Evolutionary conservation across 257 asterid genomes (phyloP).

Genomic region (Solanum infundibuliforme): DNA sequence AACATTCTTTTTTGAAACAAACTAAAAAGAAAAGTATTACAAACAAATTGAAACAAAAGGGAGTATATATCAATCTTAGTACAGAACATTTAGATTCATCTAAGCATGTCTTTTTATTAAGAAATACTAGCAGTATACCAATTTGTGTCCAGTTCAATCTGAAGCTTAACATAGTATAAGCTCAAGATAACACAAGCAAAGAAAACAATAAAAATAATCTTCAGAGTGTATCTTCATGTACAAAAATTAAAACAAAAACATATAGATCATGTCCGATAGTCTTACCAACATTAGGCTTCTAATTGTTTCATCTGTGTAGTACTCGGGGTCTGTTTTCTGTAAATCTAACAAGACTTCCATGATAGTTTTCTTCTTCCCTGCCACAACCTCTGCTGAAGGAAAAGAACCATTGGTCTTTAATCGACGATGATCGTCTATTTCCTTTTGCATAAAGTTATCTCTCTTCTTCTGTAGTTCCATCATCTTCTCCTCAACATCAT

Average conservation of each 20-base stretch:
- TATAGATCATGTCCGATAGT: background rate
- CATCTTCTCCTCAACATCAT: slow-evolving; percentile 26
- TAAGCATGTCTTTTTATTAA: background rate
- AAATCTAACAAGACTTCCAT: slow-evolving; percentile 38
- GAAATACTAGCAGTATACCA: background rate
- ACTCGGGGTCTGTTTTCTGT: slow-evolving; percentile 32
- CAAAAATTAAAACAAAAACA: background rate
- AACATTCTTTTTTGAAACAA: background rate
- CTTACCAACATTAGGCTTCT: slow-evolving; percentile 23
- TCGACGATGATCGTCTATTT: slow-evolving; percentile 35
- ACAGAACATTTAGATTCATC: background rate
- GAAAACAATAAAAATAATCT: background rate
- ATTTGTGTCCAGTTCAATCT: background rate
- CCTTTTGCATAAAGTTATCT: slow-evolving; percentile 36
- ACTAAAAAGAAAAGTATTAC: background rate
- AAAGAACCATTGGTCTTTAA: background rate
- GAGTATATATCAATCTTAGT: background rate
- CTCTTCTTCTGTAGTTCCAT: slow-evolving; percentile 26
- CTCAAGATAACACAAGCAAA: background rate
- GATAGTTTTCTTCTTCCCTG: slow-evolving; percentile 18
- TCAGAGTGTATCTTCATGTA: background rate
- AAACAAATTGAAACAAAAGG: background rate
- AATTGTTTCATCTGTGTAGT: slow-evolving; percentile 41
- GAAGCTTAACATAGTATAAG: background rate
- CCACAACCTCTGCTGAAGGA: background rate